Percentiles rank a stretch among this genome's conserved stretches.
phyloP scores from a whole-genome alignment of 2,329 filamentous ascomycete genomes.

The Sporothrix sp. region DNA sequence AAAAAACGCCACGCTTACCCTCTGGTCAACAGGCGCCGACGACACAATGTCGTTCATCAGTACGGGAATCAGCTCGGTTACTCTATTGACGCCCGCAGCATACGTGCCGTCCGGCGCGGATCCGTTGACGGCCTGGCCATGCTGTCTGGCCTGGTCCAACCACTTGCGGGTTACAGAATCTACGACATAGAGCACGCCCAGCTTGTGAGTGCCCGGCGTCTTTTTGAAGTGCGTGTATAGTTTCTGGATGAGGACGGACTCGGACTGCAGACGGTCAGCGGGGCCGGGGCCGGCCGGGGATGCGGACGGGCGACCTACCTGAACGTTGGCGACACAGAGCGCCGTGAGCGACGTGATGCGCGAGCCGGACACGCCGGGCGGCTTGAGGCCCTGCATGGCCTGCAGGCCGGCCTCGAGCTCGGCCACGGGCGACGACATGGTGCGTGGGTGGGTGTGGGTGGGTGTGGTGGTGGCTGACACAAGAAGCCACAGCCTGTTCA shows the following conservation, averaged over 20 bases:
- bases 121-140: slow-evolving; percentile 71
- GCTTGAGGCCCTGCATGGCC: slow-evolving; percentile 83
- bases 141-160: slow-evolving; percentile 87
- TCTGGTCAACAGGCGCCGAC: slow-evolving; percentile 84
- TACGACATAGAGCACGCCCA: slow-evolving; percentile 99
- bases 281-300: slow-evolving; percentile 20
- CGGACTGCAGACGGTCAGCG: slow-evolving; percentile 51
- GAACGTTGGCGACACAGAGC: slow-evolving; percentile 79
- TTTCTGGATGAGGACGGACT: slow-evolving; percentile 90
- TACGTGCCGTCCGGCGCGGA: slow-evolving; percentile 83
- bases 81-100: slow-evolving; percentile 89
- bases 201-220: slow-evolving; percentile 86
- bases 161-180: slow-evolving; percentile 99
- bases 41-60: slow-evolving; percentile 94
- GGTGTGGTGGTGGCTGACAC: neutral
- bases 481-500: neutral
- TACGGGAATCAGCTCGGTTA: slow-evolving; percentile 86
- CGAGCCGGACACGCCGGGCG: slow-evolving; percentile 86
- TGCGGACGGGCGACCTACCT: slow-evolving; percentile 48
- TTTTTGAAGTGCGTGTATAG: slow-evolving; percentile 97
- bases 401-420: slow-evolving; percentile 85
- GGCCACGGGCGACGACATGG: slow-evolving; percentile 73
- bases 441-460: neutral
- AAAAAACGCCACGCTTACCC: slow-evolving; percentile 55
- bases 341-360: slow-evolving; percentile 81